Evolutionary conservation across 2,329 filamentous ascomycete genomes (phyloP), one percentile per base, ranked within the genome.

Genomic region (Alternaria tenuissima): DNA sequence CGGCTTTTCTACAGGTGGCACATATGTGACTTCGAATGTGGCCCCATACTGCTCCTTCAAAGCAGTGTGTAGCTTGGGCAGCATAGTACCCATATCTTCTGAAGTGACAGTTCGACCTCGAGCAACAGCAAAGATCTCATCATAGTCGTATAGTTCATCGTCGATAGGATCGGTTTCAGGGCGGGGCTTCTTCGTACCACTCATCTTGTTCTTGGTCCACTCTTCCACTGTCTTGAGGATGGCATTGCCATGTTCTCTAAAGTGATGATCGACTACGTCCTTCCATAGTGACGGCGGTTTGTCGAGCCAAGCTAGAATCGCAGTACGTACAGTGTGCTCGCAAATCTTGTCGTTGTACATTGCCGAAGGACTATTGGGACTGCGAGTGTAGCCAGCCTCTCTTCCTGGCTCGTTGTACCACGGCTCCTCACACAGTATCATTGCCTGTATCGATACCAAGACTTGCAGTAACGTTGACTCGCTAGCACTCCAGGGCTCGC

Each of bases 381-480:
- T 26, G 12, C 11, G 12, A 3, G 38, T 26, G 26, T 63, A 62
- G 7, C 28, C 44, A 24, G 22, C 77, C 12, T 75, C 70, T 12
- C 63, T 52, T 2, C 80, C 82, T 0, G 86, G 86, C 69, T 88
- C 85, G 68, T 87, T 88, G 77, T 81, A 83, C 69, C 78, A 84
- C 1, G 86, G 86, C 49, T 85, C 66, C 16, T 83, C 81, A 63
- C 81, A 85, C 48, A 88, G 80, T 20, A 88, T 82, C 85, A 88
- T 86, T 30, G 81, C 79, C 66, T 88, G 86, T 52, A 88, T 84
- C 28, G 83, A 85, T n/a, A 87, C 80, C 11, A 85, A 75, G 6
- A 86, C 73, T 62, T 85, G 84, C 4, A 86, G 75, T 3, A 86
- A 71, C 4, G 84, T 86, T 5, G 84, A 86, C 36, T 78, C 74